Evolutionary conservation across 805 yeast species (phyloP).

Genomic region (Brettanomyces bruxellensis): DNA sequence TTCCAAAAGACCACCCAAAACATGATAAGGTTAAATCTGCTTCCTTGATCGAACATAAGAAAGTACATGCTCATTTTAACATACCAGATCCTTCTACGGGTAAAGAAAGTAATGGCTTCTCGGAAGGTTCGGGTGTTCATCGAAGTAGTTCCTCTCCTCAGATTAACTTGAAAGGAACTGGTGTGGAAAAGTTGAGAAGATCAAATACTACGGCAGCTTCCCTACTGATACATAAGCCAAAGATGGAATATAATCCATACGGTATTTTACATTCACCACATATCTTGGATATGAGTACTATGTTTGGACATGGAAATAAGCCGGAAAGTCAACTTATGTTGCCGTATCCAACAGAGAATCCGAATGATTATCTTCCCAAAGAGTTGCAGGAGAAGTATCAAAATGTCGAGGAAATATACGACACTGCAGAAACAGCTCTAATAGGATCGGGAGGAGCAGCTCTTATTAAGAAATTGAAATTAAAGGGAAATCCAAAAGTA

Average conservation of each 20-base stretch:
- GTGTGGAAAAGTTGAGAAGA: background rate
- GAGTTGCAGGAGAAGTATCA: conserved; percentile 39
- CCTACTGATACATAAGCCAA: conserved; percentile 10
- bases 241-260: conserved; percentile 54
- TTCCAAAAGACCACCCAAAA: background rate
- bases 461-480: conserved; percentile 43
- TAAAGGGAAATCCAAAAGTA: conserved; percentile 27
- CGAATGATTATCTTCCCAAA: conserved; percentile 54
- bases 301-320: conserved; percentile 9
- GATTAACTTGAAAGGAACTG: background rate
- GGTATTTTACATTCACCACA: conserved; percentile 36
- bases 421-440: conserved; percentile 28
- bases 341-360: conserved; percentile 54
- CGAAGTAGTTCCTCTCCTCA: background rate
- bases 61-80: background rate
- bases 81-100: background rate
- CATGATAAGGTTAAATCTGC: background rate
- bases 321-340: conserved; percentile 33
- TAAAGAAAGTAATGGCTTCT: background rate
- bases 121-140: background rate
- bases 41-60: background rate
- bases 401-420: conserved; percentile 47
- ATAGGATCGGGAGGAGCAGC: conserved; percentile 71
- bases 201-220: background rate
- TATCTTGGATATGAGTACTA: conserved; percentile 21